Evolutionary conservation across 2,329 filamentous ascomycete species (phyloP).

Genomic region (Aspergillus fructus): DNA sequence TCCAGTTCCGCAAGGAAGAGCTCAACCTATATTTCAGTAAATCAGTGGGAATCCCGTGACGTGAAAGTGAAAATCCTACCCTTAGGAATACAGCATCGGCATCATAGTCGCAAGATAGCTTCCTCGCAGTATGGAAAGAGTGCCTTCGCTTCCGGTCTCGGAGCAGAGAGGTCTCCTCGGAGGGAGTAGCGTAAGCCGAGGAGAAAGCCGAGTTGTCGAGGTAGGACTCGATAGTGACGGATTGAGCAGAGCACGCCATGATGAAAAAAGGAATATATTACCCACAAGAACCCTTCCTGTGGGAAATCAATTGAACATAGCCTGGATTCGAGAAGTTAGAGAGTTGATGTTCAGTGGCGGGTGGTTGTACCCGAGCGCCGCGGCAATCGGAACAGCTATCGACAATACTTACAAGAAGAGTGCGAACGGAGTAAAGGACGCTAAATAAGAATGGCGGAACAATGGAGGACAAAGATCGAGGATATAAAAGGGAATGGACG

Average conservation of each 20-base stretch:
- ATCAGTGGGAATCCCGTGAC: slow-evolving; percentile 8
- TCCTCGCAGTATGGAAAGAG: slow-evolving; percentile 45
- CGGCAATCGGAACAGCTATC: not conserved
- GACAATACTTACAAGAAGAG: slow-evolving; percentile 6
- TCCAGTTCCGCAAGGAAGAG: slow-evolving; percentile 74
- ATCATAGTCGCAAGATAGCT: slow-evolving; percentile 45
- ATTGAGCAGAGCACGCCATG: slow-evolving; percentile 42
- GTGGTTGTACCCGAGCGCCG: not conserved
- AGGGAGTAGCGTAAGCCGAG: slow-evolving; percentile 29
- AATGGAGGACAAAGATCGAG: slow-evolving; percentile 5
- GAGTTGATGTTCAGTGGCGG: not conserved
- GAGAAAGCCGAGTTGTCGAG: slow-evolving; percentile 28
- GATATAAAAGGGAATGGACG: slow-evolving; percentile 3
- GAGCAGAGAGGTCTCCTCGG: slow-evolving; percentile 34
- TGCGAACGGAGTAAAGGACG: slow-evolving; percentile 5
- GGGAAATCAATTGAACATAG: slow-evolving; percentile 17
- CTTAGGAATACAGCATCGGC: slow-evolving; percentile 46
- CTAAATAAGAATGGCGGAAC: slow-evolving; percentile 5
- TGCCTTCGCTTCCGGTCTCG: slow-evolving; percentile 44
- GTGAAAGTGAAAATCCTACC: slow-evolving; percentile 23
- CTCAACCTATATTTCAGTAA: slow-evolving; percentile 37
- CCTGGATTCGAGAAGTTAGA: slow-evolving; percentile 8
- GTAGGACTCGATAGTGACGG: slow-evolving; percentile 41
- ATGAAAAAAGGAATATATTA: slow-evolving; percentile 5
- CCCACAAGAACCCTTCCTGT: not conserved